Base-by-base conservation (phyloP, 257 asterid species). In the Salvia miltiorrhiza region DNA sequence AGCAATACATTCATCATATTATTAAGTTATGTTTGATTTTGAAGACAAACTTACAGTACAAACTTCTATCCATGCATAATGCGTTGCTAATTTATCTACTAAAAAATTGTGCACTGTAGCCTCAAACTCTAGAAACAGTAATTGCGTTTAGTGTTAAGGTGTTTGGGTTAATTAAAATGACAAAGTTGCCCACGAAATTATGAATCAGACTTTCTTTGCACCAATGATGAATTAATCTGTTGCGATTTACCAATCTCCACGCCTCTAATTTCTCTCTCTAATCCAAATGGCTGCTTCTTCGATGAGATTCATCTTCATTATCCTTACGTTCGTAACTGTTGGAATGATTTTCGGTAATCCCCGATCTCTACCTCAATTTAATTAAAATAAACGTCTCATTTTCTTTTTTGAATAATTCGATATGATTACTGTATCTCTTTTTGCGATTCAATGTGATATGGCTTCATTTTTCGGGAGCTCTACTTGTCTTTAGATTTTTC, bases 341-440 rank as follows among this genome's bases (percentile, higher is more conserved):
- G 96, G 92, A 80, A 86, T 88, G 94, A 85, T 90, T 71, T 74
- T 90, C 73, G 97, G 97, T 88, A 57, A 41, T 14, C 39, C 58
- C 67, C 65, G 1, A 41, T 63, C 32, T 64, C n/a, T 47, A 26
- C 41, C 40, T 43, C 35, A 58, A 3, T 74, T 17, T 21, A 9
- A 5, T 5, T 20, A 32, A 0, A 12, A 4, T 17, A 12, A n/a
- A 7, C 67, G 7, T 10, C 19, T 59, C 39, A 16, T 1, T 41
- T 13, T 37, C 48, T 12, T 7, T 61, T 60, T 57, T 28, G 33
- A 44, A 17, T 63, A 23, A 20, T 21, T 70, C n/a, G 3, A 21
- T 28, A 55, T 70, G 10, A 23, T 68, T 43, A 39, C 57, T 48
- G 43, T 35, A n/a, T 37, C 30, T 9, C 19, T 28, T 37, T 19